Conservation (phyloP, 2,329 filamentous ascomycete species). For the Coleophoma cylindrospora region DNA sequence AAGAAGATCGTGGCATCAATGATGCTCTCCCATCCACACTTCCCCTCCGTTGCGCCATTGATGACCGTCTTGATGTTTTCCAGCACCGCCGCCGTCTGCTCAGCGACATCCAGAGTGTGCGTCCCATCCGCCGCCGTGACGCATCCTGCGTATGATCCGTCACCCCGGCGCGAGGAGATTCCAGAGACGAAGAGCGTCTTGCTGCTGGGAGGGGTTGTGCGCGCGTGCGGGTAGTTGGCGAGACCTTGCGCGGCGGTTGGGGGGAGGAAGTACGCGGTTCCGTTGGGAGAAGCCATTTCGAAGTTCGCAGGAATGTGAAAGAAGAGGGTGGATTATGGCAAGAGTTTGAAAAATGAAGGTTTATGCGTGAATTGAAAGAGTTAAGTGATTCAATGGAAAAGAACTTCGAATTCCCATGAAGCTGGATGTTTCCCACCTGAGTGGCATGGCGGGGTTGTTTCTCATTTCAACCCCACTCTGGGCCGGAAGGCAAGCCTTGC, state of each 20-base stretch:
- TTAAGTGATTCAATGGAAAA: too few species aligned
- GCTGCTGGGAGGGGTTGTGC: constrained; percentile 18
- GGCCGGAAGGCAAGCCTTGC: too few species aligned
- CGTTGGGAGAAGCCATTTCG: constrained; percentile 1
- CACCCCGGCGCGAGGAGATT: constrained; percentile 27
- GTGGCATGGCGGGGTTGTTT: too few species aligned
- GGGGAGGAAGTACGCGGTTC: constrained; percentile 22
- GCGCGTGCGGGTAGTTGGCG: constrained; percentile 31
- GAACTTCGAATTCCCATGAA: too few species aligned
- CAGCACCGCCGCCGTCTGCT: constrained; percentile 29
- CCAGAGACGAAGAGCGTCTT: constrained; percentile 27
- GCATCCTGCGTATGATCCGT: constrained; percentile 29
- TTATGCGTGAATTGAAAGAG: too few species aligned
- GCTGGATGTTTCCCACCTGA: too few species aligned
- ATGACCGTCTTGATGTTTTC: constrained; percentile 27
- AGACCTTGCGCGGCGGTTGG: constrained; percentile 25
- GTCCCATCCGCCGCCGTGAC: constrained; percentile 18
- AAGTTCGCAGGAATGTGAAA: too few species aligned
- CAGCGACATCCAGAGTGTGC: constrained; percentile 23
- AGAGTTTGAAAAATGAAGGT: too few species aligned
- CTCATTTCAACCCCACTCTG: too few species aligned
- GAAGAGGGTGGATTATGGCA: too few species aligned
- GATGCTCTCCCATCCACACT: constrained; percentile 24
- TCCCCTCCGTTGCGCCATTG: constrained; percentile 23
- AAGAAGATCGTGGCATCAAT: constrained; percentile 30